These are phyloP conservation scores for Cyberlindnera petersonii DNA, from an alignment of 805 yeast species.

Conservation along the genomic window DNA sequence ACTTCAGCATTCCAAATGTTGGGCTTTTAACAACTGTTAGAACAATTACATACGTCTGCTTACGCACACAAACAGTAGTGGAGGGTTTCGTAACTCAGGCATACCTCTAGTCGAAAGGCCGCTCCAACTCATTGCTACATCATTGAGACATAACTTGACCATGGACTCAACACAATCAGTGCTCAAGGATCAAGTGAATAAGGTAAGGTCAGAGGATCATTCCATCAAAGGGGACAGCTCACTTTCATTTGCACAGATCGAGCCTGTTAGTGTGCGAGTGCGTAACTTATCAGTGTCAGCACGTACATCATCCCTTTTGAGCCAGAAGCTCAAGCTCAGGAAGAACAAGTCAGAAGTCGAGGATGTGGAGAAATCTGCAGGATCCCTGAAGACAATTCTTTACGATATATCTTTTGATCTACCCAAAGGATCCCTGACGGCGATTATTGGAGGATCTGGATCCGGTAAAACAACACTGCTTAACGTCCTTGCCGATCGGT, in stretches of 20 bases:
- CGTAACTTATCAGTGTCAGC: slow-evolving; percentile 17
- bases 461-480: slow-evolving; percentile 82
- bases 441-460: slow-evolving; percentile 88
- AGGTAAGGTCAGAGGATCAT: neutral
- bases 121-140: no score
- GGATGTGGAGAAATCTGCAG: slow-evolving; percentile 7
- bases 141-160: no score
- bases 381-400: slow-evolving; percentile 11
- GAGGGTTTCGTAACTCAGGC: no score
- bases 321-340: neutral
- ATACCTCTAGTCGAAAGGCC: no score
- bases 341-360: neutral
- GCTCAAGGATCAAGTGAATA: no score
- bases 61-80: no score
- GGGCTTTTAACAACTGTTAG: no score
- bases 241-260: slow-evolving; percentile 17
- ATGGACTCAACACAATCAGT: no score
- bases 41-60: no score
- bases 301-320: neutral
- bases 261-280: slow-evolving; percentile 16
- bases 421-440: slow-evolving; percentile 63
- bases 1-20: no score
- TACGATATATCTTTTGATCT: slow-evolving; percentile 53
- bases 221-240: slow-evolving; percentile 1
- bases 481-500: slow-evolving; percentile 58